Percentiles rank a stretch among this genome's conserved stretches.
These are phyloP conservation scores for Blakeslea trispora DNA, from an alignment of 371 early-diverging fungal genomes.

Conservation along the genomic window DNA sequence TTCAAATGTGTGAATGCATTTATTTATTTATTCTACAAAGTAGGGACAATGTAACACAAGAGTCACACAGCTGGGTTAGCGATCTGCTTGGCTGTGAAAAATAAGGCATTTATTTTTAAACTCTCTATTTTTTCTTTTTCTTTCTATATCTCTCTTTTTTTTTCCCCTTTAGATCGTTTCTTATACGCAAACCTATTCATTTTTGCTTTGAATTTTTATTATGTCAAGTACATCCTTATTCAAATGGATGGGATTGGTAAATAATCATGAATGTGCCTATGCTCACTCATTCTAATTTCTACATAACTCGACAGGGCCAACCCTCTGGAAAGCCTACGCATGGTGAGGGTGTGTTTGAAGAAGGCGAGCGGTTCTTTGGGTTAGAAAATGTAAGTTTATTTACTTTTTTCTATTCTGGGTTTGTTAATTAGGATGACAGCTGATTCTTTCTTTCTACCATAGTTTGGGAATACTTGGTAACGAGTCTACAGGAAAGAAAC, in stretches of 20 bases:
- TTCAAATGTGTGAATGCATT: too few species aligned
- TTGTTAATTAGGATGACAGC: too few species aligned
- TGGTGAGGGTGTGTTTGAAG: constrained; percentile 39
- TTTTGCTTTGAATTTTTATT: not conserved
- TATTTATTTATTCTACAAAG: too few species aligned
- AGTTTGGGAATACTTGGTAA: constrained; percentile 95
- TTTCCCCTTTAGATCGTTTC: too few species aligned
- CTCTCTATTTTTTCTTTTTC: constrained; percentile 6
- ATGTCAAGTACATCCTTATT: constrained; percentile 73
- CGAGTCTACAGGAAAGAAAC: not conserved
- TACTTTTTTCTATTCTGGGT: not conserved
- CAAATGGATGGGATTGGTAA: constrained; percentile 85
- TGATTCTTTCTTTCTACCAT: too few species aligned
- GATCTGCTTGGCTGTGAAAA: too few species aligned
- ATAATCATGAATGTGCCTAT: not conserved
- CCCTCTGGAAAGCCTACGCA: constrained; percentile 40
- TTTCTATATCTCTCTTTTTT: constrained; percentile 5
- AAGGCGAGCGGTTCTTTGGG: constrained; percentile 81
- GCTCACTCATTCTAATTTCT: not conserved
- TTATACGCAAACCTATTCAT: not conserved
- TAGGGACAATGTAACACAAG: too few species aligned
- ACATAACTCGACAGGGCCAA: constrained; percentile 34
- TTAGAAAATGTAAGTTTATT: constrained; percentile 81
- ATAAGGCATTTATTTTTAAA: not conserved
- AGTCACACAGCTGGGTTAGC: too few species aligned